Conservation (phyloP, 2,329 filamentous ascomycete species). For the Penicillium occitanis region DNA sequence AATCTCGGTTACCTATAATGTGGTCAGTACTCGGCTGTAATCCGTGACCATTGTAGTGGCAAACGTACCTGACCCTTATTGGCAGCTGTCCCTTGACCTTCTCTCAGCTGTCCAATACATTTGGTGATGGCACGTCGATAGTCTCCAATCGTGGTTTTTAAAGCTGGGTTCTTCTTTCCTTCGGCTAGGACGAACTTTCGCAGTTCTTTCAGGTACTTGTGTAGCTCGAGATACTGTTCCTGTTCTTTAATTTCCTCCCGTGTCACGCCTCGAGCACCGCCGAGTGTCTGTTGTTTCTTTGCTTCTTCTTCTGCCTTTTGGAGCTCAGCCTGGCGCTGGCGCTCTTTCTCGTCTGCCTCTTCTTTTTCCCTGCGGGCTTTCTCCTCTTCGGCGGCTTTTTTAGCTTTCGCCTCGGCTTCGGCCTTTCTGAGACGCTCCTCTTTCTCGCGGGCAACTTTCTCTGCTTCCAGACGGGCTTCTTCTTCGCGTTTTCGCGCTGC, state of each 20-base stretch:
- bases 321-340: slow-evolving; percentile 34
- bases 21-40: slow-evolving; percentile 21
- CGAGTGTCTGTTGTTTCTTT: slow-evolving; percentile 30
- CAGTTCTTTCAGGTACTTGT: slow-evolving; percentile 65
- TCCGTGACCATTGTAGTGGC: neutral
- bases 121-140: slow-evolving; percentile 70
- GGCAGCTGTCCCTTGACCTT: slow-evolving; percentile 54
- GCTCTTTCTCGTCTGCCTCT: slow-evolving; percentile 34
- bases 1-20: too few relatives aligned
- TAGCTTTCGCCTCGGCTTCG: slow-evolving; percentile 41
- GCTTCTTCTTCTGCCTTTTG: slow-evolving; percentile 28
- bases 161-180: slow-evolving; percentile 54
- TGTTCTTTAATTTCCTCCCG: slow-evolving; percentile 46
- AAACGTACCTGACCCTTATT: slow-evolving; percentile 59
- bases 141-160: slow-evolving; percentile 69
- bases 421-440: slow-evolving; percentile 37
- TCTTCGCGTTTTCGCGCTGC: slow-evolving; percentile 35
- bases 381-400: slow-evolving; percentile 36
- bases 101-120: slow-evolving; percentile 68
- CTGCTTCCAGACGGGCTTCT: slow-evolving; percentile 38
- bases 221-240: slow-evolving; percentile 56
- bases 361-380: slow-evolving; percentile 36
- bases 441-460: slow-evolving; percentile 48
- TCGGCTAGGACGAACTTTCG: slow-evolving; percentile 56
- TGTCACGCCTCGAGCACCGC: slow-evolving; percentile 30